phyloP scores from a whole-genome alignment of 208 protist genomes.

The Wallacemonas collosoma region DNA sequence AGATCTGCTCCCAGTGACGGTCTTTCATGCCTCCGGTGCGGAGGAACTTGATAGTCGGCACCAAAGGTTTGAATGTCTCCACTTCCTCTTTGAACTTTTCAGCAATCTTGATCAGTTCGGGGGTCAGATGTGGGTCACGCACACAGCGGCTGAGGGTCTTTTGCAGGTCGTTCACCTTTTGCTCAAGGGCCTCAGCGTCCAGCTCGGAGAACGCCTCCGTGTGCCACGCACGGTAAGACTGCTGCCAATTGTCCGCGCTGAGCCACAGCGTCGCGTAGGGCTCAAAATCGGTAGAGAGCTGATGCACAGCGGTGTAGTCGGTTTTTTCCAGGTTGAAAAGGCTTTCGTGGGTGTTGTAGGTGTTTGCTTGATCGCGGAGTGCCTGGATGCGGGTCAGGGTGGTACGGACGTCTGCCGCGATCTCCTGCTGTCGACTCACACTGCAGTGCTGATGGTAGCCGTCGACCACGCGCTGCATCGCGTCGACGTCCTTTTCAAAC shows the following conservation, averaged over 20 bases:
- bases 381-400: conserved; percentile 88
- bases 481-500: conserved; percentile 79
- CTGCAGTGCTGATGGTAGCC: conserved; percentile 92
- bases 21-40: conserved; percentile 96
- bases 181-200: conserved; percentile 92
- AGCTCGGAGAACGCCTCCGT: conserved; percentile 80
- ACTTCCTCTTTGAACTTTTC: conserved; percentile 86
- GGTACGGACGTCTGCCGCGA: conserved; percentile 86
- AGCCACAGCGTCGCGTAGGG: conserved; percentile 96
- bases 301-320: conserved; percentile 90
- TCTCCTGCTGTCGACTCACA: conserved; percentile 81
- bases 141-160: conserved; percentile 88
- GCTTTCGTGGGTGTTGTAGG: conserved; percentile 95
- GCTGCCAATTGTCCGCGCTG: conserved; percentile 90
- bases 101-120: conserved; percentile 88
- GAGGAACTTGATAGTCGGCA: conserved; percentile 95
- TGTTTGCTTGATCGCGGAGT: conserved; percentile 83
- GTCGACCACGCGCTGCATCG: conserved; percentile 73
- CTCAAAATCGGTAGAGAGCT: conserved; percentile 94
- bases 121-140: conserved; percentile 78
- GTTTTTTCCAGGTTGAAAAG: conserved; percentile 95
- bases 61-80: conserved; percentile 94
- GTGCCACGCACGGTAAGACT: conserved; percentile 82
- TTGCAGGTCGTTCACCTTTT: conserved; percentile 72
- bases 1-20: conserved; percentile 95